These are phyloP conservation scores for Cynara cardunculus DNA, from an alignment of 129 eudicot species.

Conservation along the genomic window DNA sequence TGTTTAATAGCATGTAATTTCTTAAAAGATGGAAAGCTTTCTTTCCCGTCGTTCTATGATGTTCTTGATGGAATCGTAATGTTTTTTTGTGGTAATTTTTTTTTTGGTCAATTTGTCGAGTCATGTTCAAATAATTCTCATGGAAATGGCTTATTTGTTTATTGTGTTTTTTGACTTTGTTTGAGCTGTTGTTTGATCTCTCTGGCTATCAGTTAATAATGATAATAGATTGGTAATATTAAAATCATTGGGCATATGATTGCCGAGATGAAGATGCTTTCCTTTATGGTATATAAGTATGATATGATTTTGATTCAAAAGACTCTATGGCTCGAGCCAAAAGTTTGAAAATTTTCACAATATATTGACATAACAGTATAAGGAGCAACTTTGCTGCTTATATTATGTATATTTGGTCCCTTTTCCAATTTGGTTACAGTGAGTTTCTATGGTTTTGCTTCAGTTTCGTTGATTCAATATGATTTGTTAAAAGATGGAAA, in stretches of 20 bases:
- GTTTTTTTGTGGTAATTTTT: not conserved
- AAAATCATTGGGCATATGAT: not conserved
- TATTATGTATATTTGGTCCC: not conserved
- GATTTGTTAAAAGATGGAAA: not conserved
- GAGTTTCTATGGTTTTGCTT: not conserved
- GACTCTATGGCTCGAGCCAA: not conserved
- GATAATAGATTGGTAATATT: not conserved
- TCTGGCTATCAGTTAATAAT: slow-evolving; percentile 6
- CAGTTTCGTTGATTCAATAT: not conserved
- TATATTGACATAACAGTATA: not conserved
- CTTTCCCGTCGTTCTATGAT: not conserved
- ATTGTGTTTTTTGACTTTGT: slow-evolving; percentile 10
- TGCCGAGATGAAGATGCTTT: not conserved
- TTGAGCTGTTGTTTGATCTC: slow-evolving; percentile 19
- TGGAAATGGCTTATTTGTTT: slow-evolving; percentile 10
- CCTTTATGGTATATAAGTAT: not conserved
- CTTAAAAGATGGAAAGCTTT: not conserved
- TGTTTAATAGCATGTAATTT: not conserved
- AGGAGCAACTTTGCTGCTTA: not conserved
- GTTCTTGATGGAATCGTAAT: slow-evolving; percentile 5
- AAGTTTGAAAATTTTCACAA: not conserved
- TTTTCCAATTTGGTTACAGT: not conserved
- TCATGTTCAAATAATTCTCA: not conserved
- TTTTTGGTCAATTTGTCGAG: not conserved
- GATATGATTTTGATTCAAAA: not conserved